phyloP scores from a whole-genome alignment of 2,329 filamentous ascomycete genomes.

The Monosporascus cannonballus region DNA sequence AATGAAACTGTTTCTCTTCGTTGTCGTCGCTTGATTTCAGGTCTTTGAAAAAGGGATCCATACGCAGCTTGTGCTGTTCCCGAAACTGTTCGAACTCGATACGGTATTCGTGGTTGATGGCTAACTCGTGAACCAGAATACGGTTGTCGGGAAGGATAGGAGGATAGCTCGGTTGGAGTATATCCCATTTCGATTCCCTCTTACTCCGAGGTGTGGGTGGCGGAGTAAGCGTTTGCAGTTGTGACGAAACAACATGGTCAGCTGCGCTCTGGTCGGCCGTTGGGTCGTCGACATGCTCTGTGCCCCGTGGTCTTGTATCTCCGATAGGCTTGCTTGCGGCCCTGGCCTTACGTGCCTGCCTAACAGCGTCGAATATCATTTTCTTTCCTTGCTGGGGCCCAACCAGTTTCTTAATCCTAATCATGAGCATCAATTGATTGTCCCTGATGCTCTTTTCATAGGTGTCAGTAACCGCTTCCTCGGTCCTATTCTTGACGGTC shows the following conservation, averaged over 20 bases:
- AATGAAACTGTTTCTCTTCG: slow-evolving; percentile 59
- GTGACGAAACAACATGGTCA: slow-evolving; percentile 31
- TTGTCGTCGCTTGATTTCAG: slow-evolving; percentile 60
- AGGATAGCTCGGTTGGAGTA: slow-evolving; percentile 35
- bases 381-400: slow-evolving; percentile 65
- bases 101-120: slow-evolving; percentile 72
- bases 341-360: slow-evolving; percentile 60
- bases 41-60: slow-evolving; percentile 46
- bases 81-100: slow-evolving; percentile 57
- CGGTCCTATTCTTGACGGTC: slow-evolving; percentile 71
- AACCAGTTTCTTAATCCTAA: slow-evolving; percentile 71
- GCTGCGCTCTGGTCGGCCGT: slow-evolving; percentile 35
- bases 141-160: slow-evolving; percentile 66
- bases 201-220: slow-evolving; percentile 43
- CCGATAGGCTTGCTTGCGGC: slow-evolving; percentile 60
- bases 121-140: slow-evolving; percentile 70
- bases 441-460: slow-evolving; percentile 76
- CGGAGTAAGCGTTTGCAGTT: slow-evolving; percentile 46
- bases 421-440: slow-evolving; percentile 73
- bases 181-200: slow-evolving; percentile 30
- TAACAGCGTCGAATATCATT: slow-evolving; percentile 69
- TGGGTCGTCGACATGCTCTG: slow-evolving; percentile 36
- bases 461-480: slow-evolving; percentile 66
- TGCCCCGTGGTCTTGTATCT: slow-evolving; percentile 64
- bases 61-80: slow-evolving; percentile 46